phyloP scores from a whole-genome alignment of 768 basidiomycete species.

The Termitomyces sp. region DNA sequence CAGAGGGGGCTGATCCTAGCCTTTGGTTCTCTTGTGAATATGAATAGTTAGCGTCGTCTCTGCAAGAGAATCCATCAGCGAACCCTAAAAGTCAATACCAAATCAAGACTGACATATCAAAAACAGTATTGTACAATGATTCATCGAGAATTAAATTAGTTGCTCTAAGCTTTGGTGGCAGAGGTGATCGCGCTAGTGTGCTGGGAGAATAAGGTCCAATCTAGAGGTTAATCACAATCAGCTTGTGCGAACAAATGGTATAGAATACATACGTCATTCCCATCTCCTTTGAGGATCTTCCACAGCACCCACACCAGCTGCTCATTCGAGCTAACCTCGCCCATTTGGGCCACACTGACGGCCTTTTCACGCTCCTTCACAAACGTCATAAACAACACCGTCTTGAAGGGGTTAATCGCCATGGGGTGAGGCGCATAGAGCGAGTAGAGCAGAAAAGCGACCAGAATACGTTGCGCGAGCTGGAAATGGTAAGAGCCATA shows the following conservation, averaged over 20 bases:
- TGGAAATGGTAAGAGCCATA: conserved; percentile 22
- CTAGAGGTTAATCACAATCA: conserved; percentile 30
- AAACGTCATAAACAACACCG: conserved; percentile 65
- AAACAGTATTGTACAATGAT: conserved; percentile 48
- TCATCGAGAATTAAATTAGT: conserved; percentile 69
- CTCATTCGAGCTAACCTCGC: conserved; percentile 59
- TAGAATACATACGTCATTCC: conserved; percentile 60
- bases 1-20: conserved; percentile 38
- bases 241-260: background rate
- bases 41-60: conserved; percentile 43
- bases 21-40: conserved; percentile 36
- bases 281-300: conserved; percentile 83
- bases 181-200: conserved; percentile 68
- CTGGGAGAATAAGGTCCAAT: conserved; percentile 81
- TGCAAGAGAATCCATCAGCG: conserved; percentile 13
- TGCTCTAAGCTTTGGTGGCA: conserved; percentile 73
- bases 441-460: conserved; percentile 75
- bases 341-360: conserved; percentile 41
- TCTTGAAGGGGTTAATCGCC: conserved; percentile 78
- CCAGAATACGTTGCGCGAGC: conserved; percentile 74
- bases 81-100: background rate
- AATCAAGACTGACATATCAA: conserved; percentile 39
- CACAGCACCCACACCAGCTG: conserved; percentile 84
- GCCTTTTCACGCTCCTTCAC: conserved; percentile 65
- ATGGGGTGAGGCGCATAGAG: conserved; percentile 80